A percentile compares a stretch with the other conserved stretches of the same genome.
phyloP scores from a whole-genome alignment of 2,329 filamentous ascomycete species.

The Stachybotrys chartarum region DNA sequence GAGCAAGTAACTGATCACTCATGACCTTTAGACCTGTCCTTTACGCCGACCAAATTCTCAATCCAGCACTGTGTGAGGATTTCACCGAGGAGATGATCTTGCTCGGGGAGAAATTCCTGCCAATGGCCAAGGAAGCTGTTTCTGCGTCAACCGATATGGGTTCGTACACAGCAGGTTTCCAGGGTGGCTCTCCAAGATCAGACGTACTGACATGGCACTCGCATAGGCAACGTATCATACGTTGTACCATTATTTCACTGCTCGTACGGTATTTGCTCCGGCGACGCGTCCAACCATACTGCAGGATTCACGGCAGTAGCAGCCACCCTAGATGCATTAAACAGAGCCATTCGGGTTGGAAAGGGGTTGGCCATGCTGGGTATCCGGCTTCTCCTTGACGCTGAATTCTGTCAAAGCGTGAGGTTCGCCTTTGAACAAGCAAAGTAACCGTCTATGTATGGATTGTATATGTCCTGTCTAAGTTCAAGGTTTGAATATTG shows the following conservation, averaged over 20 bases:
- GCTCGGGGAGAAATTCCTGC: slow-evolving; percentile 27
- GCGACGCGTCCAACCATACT: slow-evolving; percentile 24
- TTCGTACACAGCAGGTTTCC: too few relatives aligned
- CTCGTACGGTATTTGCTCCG: slow-evolving; percentile 33
- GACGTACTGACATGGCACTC: neutral
- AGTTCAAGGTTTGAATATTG: too few relatives aligned
- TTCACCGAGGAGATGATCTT: slow-evolving; percentile 36
- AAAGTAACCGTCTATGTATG: too few relatives aligned
- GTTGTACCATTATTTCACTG: slow-evolving; percentile 39
- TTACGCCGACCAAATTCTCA: slow-evolving; percentile 38
- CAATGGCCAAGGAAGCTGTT: slow-evolving; percentile 26
- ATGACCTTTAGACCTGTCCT: slow-evolving; percentile 20
- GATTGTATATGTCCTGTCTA: too few relatives aligned
- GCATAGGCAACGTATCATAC: slow-evolving; percentile 34
- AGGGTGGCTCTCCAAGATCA: neutral
- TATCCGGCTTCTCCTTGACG: slow-evolving; percentile 20
- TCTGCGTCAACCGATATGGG: slow-evolving; percentile 42
- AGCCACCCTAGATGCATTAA: slow-evolving; percentile 28
- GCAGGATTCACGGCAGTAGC: slow-evolving; percentile 38
- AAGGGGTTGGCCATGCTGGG: slow-evolving; percentile 36
- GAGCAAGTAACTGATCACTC: neutral
- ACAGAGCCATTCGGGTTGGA: slow-evolving; percentile 32
- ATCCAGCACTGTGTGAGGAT: slow-evolving; percentile 32
- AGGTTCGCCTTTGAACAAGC: neutral
- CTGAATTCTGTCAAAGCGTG: neutral